Conservation (phyloP, 306 rosid species). For the Cucumis melo region DNA sequence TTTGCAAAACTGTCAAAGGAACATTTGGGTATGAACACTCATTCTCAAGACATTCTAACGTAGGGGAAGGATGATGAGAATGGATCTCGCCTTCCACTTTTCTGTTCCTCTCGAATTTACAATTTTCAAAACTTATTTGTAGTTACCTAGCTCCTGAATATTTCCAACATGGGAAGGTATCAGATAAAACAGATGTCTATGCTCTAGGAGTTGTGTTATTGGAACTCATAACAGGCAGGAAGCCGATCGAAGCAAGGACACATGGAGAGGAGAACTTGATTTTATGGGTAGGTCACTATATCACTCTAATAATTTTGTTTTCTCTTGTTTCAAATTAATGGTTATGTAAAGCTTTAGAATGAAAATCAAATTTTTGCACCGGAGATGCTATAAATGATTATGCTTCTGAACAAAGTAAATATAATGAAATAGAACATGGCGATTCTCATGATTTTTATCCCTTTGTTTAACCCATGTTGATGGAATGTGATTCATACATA, state of each 20-base stretch:
- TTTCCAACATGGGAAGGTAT: constrained; percentile 94
- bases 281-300: constrained; percentile 60
- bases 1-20: constrained; percentile 95
- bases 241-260: constrained; percentile 71
- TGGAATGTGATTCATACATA: neutral
- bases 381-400: neutral
- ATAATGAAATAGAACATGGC: neutral
- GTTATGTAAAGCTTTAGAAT: neutral
- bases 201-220: constrained; percentile 88
- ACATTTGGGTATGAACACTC: constrained; percentile 72
- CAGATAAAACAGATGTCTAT: constrained; percentile 89
- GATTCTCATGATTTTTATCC: neutral
- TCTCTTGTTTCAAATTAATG: neutral
- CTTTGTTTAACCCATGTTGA: neutral
- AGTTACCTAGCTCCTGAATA: constrained; percentile 97
- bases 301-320: neutral
- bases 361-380: neutral
- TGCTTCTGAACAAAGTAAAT: neutral
- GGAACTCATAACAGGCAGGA: constrained; percentile 89
- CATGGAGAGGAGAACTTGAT: constrained; percentile 89
- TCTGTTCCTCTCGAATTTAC: neutral
- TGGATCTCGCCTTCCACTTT: neutral
- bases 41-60: neutral
- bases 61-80: neutral
- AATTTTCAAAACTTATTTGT: neutral